Base-by-base conservation (phyloP, 1,284 basidiomycete genomes). In the Cryptococcus sp. region DNA sequence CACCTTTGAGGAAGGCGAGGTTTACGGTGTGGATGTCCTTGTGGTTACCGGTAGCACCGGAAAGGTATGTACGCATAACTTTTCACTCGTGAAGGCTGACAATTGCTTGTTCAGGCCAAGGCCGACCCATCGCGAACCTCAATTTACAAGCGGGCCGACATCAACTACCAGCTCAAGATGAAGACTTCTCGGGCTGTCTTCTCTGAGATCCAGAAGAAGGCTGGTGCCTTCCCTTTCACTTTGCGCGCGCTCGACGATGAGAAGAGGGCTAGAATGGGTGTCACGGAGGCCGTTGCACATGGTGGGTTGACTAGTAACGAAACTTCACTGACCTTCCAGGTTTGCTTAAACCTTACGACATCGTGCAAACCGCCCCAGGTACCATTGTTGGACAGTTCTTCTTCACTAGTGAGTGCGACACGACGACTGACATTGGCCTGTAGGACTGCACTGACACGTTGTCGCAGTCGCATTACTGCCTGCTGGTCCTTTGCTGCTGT, bases 151-250 rank as follows among this genome's bases (percentile, higher is more conserved):
- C 87, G 91, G 66, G 90, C 91, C 74, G 82, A 85, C 45, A 84
- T 94, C 63, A 95, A 91, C 52, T 99, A 98, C 82, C 90, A 94
- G 77, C 85, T 98, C 72, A 99, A 98, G 84, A 89, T 96, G 87
- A 96, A 95, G 83, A 95, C 91, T 55, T 94, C 93, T 53, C 88
- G 95, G 68, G 86, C 89, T 38, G 89, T 96, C 49, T 97, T 96
- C 81, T 89, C 89, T 52, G 95, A 98, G 81, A 91, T 98, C 71
- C 90, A 95, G 81, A 95, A 94, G 84, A 98, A 97, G 68, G 91
- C 95, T 39, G 95, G 94, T 27, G 85, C 91, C 7, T 99, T 99
- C 87, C 95, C 95, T 47, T 97, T 99, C 85, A 97, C 94, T 73
- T 85, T 99, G 62, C 90, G 95, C 65, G 84, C 85, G 54, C 84